Percentiles rank a stretch among this genome's conserved stretches.
Evolutionary conservation across 2,329 filamentous ascomycete species (phyloP).

Genomic region (Paraconiothyrium brasiliense): DNA sequence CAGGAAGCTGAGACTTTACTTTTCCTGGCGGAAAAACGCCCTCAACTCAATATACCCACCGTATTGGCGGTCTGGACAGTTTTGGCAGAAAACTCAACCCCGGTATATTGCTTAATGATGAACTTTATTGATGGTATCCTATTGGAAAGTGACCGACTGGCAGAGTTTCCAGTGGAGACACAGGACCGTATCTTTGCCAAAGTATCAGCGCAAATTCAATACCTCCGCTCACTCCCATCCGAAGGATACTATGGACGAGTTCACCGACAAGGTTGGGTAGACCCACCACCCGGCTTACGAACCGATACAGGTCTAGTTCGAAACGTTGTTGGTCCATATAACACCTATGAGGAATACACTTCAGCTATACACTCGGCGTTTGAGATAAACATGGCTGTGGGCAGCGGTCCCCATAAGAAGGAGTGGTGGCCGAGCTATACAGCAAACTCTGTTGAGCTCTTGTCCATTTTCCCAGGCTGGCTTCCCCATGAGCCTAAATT

Average conservation of each 20-base stretch:
- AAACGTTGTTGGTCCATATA: not conserved
- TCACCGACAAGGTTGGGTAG: conserved; percentile 8
- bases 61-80: conserved; percentile 5
- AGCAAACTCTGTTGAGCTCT: not conserved
- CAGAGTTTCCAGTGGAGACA: not conserved
- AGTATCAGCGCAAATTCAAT: not conserved
- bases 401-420: no score
- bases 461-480: conserved; percentile 3
- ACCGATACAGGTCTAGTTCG: not conserved
- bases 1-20: conserved; percentile 11
- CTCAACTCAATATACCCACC: conserved; percentile 2
- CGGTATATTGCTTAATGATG: not conserved
- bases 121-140: conserved; percentile 5
- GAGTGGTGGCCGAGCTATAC: not conserved
- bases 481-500: not conserved
- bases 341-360: conserved; percentile 9
- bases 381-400: not conserved
- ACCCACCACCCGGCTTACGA: not conserved
- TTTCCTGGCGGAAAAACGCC: conserved; percentile 4
- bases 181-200: conserved; percentile 5
- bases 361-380: not conserved
- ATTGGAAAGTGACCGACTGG: not conserved
- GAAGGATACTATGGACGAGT: conserved; percentile 16
- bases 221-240: conserved; percentile 7
- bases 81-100: not conserved